A percentile compares a stretch with the other conserved stretches of the same genome.
These are phyloP conservation scores for Kluyveromyces siamensis DNA, from an alignment of 805 yeast genomes.

Conservation along the genomic window DNA sequence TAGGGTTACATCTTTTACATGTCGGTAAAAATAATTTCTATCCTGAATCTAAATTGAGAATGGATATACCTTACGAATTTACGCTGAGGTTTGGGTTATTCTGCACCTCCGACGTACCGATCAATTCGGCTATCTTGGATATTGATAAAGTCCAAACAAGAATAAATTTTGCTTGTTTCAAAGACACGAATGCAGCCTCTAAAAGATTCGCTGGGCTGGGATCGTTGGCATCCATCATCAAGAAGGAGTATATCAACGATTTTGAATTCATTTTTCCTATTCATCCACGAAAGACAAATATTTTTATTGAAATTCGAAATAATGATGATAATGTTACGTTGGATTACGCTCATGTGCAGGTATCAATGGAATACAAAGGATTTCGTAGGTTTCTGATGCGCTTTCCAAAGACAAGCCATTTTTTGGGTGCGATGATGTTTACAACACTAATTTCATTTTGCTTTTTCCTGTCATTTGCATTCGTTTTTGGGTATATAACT, in stretches of 20 bases:
- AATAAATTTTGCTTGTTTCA: not conserved
- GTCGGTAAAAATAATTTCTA: not conserved
- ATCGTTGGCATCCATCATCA: not conserved
- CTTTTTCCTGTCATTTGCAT: not conserved
- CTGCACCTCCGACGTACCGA: not conserved
- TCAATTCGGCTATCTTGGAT: not conserved
- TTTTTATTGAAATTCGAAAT: not conserved
- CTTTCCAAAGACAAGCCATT: not conserved
- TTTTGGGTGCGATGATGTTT: not conserved
- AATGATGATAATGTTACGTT: not conserved
- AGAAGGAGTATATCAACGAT: conserved; percentile 1
- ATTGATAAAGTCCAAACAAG: not conserved
- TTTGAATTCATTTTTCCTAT: not conserved
- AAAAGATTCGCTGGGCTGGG: not conserved
- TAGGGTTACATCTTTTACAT: not conserved
- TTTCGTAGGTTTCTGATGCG: not conserved
- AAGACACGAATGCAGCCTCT: not conserved
- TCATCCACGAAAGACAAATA: not conserved
- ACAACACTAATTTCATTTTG: not conserved
- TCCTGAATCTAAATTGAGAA: not conserved
- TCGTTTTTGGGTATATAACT: not conserved
- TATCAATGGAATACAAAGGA: conserved; percentile 1
- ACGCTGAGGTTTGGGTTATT: not conserved
- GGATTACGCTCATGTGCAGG: not conserved
- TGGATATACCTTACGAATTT: not conserved